Evolutionary conservation across 2,329 filamentous ascomycete genomes (phyloP), one percentile per base, ranked within the genome.

Genomic region (Cordyceps farinosa): DNA sequence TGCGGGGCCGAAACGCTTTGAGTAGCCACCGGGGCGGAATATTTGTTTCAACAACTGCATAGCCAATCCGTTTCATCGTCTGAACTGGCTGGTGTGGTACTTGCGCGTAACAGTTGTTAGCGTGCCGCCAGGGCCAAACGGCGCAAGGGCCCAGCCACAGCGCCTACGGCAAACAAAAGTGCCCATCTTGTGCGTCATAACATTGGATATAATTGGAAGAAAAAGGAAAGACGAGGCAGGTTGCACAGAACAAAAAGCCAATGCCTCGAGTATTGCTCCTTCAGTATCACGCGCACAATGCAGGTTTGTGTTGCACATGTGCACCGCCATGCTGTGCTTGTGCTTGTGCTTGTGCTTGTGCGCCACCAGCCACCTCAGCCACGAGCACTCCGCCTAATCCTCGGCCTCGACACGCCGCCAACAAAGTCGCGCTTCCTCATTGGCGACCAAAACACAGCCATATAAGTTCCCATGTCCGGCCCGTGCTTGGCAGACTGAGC

Each of bases 341-440:
- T 29, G n/a, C 27, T 30, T 22, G 22, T 54, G 10, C 38, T 22
- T 40, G 2, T 40, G 40, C 32, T 40, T 38, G 32, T 40, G 52
- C 34, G 29, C 54, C 38, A 54, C 50, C 59, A 61, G 51, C 32
- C 42, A 30, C 50, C 40, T 48, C n/a, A n/a, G 29, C 44, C 30
- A 42, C 47, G 7, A 60, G 52, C 60, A 44, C 60, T 55, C 65
- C 66, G 66, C 65, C 44, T 66, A 67, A 67, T 62, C 65, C 36
- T 66, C 66, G 66, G 66, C 32, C 65, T 60, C 59, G 60, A 62
- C 62, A 64, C 64, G 62, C 57, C 54, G 44, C 58, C 38, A 36
- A 22, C 29, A 10, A 61, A 64, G 63, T 64, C 63, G 63, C 63
- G 63, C 63, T 58, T 64, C 63, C 38, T 52, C 44, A 51, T 42